phyloP scores from a whole-genome alignment of 495 filamentous ascomycete genomes.

The Chaetomium fimeti region DNA sequence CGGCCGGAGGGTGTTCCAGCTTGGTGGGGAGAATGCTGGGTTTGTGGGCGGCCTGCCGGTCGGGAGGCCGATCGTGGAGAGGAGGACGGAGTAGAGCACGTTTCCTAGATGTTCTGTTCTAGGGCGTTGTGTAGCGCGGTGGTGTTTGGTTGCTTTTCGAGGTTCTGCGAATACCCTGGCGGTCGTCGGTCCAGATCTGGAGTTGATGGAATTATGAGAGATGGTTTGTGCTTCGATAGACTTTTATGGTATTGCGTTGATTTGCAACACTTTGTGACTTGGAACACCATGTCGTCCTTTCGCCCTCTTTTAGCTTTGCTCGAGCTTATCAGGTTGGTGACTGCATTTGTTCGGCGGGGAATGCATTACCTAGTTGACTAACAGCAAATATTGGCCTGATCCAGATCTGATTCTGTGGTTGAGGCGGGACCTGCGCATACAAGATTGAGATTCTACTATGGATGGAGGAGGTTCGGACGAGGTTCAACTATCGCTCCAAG shows the following conservation, averaged over 20 bases:
- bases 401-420: no score
- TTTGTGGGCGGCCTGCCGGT: constrained; percentile 42
- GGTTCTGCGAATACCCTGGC: constrained; percentile 12
- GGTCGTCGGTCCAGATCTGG: neutral
- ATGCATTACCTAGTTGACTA: no score
- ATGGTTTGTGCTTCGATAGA: neutral
- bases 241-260: neutral
- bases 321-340: no score
- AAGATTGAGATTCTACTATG: no score
- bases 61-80: constrained; percentile 47
- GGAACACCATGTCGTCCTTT: neutral
- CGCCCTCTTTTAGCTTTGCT: no score
- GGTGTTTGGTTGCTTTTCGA: neutral
- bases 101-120: neutral
- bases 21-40: constrained; percentile 41
- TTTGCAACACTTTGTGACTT: neutral
- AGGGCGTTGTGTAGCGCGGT: neutral
- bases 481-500: no score
- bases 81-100: constrained; percentile 31
- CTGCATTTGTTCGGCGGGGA: no score
- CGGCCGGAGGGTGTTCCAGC: constrained; percentile 69
- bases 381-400: no score
- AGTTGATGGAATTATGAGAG: constrained; percentile 1
- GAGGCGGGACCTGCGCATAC: no score
- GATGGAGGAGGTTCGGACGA: no score